phyloP scores from a whole-genome alignment of 768 basidiomycete genomes.

The Suillus clintonianus region DNA sequence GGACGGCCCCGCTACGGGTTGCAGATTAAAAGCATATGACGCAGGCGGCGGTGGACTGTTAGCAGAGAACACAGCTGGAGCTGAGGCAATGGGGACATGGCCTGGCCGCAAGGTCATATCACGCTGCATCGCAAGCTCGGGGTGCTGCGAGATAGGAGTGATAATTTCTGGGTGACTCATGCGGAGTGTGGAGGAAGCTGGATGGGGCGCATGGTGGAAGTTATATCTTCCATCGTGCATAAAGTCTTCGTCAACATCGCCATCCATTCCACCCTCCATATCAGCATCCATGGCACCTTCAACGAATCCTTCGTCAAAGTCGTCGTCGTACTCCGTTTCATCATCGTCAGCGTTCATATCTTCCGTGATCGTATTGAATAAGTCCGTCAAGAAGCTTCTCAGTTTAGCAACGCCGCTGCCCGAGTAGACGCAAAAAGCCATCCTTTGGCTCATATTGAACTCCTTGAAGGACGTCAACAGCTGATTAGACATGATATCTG shows the following conservation, averaged over 20 bases:
- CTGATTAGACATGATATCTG: neutral
- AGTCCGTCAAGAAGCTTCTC: conserved; percentile 73
- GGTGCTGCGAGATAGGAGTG: conserved; percentile 12
- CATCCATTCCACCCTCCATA: conserved; percentile 37
- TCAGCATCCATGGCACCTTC: conserved; percentile 32
- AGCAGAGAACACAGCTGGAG: neutral
- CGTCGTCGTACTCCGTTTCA: conserved; percentile 65
- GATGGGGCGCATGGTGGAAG: conserved; percentile 17
- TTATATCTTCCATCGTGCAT: conserved; percentile 32
- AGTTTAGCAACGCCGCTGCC: conserved; percentile 86
- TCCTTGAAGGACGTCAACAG: conserved; percentile 51
- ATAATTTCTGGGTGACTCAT: conserved; percentile 12
- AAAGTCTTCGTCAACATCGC: conserved; percentile 51
- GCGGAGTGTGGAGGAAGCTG: conserved; percentile 6
- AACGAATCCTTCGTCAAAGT: conserved; percentile 37
- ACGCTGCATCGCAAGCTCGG: conserved; percentile 33
- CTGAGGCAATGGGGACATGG: conserved; percentile 13
- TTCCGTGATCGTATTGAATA: conserved; percentile 76
- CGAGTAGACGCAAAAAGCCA: conserved; percentile 95
- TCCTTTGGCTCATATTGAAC: conserved; percentile 86
- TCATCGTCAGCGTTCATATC: conserved; percentile 64
- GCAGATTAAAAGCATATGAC: conserved; percentile 29
- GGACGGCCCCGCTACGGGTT: conserved; percentile 36
- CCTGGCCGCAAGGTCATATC: conserved; percentile 25
- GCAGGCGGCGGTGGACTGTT: conserved; percentile 3